Evolutionary conservation across 2,329 filamentous ascomycete species (phyloP).

Genomic region (Cladorrhinum sp.): DNA sequence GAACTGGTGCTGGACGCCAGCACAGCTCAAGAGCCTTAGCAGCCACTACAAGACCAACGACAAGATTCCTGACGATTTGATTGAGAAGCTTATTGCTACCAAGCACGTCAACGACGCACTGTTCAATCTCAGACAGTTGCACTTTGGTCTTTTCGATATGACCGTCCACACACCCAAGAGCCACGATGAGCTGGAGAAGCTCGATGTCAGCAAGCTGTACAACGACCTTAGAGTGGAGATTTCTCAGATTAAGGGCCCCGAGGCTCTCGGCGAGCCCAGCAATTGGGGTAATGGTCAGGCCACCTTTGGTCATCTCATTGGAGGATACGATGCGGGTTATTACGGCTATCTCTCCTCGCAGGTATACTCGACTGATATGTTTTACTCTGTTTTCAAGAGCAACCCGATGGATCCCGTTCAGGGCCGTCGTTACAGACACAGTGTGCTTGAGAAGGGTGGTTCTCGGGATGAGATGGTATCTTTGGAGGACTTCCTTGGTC

Average conservation of each 20-base stretch:
- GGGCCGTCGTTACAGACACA: constrained; percentile 73
- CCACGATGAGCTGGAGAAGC: constrained; percentile 64
- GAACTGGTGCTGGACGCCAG: constrained; percentile 72
- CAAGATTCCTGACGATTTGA: constrained; percentile 70
- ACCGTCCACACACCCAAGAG: constrained; percentile 67
- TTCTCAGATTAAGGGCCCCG: constrained; percentile 69
- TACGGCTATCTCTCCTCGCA: constrained; percentile 73
- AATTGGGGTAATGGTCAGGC: constrained; percentile 76
- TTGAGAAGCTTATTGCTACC: constrained; percentile 69
- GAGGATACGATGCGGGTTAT: constrained; percentile 82
- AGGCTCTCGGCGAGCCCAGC: constrained; percentile 58
- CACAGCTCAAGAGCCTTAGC: constrained; percentile 63
- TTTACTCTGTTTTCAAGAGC: constrained; percentile 72
- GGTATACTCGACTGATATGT: constrained; percentile 85
- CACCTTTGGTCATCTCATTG: constrained; percentile 78
- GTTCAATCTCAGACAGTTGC: constrained; percentile 73
- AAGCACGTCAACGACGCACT: constrained; percentile 80
- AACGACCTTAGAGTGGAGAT: constrained; percentile 72
- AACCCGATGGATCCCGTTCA: constrained; percentile 74
- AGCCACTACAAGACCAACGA: constrained; percentile 70
- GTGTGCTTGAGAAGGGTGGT: constrained; percentile 73
- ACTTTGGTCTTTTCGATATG: constrained; percentile 85
- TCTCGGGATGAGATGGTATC: constrained; percentile 79
- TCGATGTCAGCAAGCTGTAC: constrained; percentile 66
- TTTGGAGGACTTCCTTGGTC: constrained; percentile 72